These are phyloP conservation scores for Globisporangium abappressorium DNA, from an alignment of 352 stramenopile genomes.

Conservation along the genomic window DNA sequence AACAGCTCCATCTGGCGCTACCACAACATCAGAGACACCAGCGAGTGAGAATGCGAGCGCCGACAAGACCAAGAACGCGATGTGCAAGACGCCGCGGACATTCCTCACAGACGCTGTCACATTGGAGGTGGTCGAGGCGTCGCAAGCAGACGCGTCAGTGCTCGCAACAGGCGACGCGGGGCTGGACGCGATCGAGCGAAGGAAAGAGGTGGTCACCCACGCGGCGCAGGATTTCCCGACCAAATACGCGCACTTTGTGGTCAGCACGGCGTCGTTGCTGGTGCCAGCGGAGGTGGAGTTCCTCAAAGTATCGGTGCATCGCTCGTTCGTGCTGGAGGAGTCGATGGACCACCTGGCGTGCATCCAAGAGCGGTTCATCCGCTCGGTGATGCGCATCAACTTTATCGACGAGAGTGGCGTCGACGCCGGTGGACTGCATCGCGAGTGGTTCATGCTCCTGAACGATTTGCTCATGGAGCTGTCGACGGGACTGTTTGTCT, in stretches of 20 bases:
- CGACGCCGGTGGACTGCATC: constrained; percentile 84
- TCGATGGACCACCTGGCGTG: constrained; percentile 66
- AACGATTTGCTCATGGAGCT: constrained; percentile 51
- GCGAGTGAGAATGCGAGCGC: background rate
- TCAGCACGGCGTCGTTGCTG: constrained; percentile 56
- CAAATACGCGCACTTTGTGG: constrained; percentile 77
- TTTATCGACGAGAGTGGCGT: constrained; percentile 85
- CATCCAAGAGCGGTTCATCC: constrained; percentile 56
- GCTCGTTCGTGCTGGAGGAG: constrained; percentile 62
- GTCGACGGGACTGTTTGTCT: constrained; percentile 49
- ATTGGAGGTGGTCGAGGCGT: constrained; percentile 38
- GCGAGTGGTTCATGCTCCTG: constrained; percentile 93
- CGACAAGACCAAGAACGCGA: constrained; percentile 27
- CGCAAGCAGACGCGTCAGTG: constrained; percentile 31
- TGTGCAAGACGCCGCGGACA: constrained; percentile 25
- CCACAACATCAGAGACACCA: background rate
- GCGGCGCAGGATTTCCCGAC: constrained; percentile 57
- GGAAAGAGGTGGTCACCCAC: constrained; percentile 38
- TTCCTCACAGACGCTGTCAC: constrained; percentile 29
- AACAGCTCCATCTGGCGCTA: too few species aligned
- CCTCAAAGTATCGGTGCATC: constrained; percentile 62
- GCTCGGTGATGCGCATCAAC: constrained; percentile 80
- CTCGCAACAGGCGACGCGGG: constrained; percentile 25
- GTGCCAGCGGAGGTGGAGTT: constrained; percentile 66
- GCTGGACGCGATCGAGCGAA: constrained; percentile 34